phyloP scores from a whole-genome alignment of 2,329 filamentous ascomycete genomes.

The Raffaelea deltoideospora region DNA sequence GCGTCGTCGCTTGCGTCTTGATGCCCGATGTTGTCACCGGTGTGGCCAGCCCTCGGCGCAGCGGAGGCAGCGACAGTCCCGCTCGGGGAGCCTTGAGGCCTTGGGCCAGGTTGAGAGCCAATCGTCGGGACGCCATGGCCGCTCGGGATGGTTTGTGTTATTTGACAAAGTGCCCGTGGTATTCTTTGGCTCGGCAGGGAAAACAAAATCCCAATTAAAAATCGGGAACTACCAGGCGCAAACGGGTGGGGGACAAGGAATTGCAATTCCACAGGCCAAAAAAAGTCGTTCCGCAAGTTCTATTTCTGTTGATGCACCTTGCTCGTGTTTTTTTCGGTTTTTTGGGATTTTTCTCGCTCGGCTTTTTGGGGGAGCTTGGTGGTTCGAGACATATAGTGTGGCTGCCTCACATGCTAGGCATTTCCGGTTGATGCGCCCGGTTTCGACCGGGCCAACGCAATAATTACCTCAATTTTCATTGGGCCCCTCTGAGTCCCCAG shows the following conservation, averaged over 20 bases:
- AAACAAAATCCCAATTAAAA: constrained; percentile 8
- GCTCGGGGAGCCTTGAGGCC: constrained; percentile 70
- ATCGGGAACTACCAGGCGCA: neutral
- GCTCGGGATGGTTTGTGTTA: no score
- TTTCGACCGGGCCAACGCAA: constrained; percentile 8
- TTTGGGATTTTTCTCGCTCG: no score
- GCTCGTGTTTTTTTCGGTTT: constrained; percentile 7
- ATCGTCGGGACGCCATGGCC: constrained; percentile 89
- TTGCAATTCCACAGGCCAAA: no score
- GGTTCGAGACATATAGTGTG: no score
- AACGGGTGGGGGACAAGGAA: neutral
- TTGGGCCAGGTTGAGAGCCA: constrained; percentile 87
- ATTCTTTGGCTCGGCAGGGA: no score
- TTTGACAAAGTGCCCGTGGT: no score
- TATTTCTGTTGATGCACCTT: constrained; percentile 22
- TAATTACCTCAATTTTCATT: constrained; percentile 8
- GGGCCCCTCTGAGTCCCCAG: no score
- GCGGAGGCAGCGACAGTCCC: constrained; percentile 63
- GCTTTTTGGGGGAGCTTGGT: no score
- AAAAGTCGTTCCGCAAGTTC: neutral
- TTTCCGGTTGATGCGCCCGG: constrained; percentile 2
- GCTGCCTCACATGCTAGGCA: constrained; percentile 9
- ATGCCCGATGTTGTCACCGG: constrained; percentile 47
- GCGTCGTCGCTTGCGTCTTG: constrained; percentile 90
- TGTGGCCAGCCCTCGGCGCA: constrained; percentile 81